Conservation (phyloP, 108 stramenopile species). For the Nitzschia sp. region DNA sequence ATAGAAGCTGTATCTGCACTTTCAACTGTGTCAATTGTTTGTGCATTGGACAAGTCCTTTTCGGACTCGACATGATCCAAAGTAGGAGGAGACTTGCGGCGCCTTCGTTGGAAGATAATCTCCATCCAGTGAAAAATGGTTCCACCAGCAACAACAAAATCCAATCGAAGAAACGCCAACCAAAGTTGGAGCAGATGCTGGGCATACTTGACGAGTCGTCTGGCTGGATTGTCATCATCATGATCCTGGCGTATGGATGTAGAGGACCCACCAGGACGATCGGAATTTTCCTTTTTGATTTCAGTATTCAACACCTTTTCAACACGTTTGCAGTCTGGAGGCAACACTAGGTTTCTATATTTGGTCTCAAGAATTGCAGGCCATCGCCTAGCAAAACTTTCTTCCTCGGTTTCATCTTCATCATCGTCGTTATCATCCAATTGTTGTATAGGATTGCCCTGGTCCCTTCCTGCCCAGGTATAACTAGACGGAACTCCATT, state of each 20-base stretch:
- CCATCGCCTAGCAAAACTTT: constrained; percentile 68
- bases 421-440: constrained; percentile 19
- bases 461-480: not conserved
- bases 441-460: not conserved
- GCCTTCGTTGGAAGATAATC: too few relatives aligned
- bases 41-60: too few relatives aligned
- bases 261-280: too few relatives aligned
- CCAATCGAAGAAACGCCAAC: constrained; percentile 38
- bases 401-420: constrained; percentile 60
- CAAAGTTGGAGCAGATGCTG: constrained; percentile 36
- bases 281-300: too few relatives aligned
- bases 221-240: constrained; percentile 44
- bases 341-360: constrained; percentile 61
- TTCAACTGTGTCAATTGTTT: too few relatives aligned
- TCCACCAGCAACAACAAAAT: constrained; percentile 43
- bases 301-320: constrained; percentile 40
- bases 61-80: too few relatives aligned
- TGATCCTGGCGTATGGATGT: not conserved
- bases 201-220: constrained; percentile 36
- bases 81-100: too few relatives aligned
- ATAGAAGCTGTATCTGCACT: too few relatives aligned
- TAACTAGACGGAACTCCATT: not conserved
- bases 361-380: constrained; percentile 43
- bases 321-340: constrained; percentile 70
- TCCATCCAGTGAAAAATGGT: constrained; percentile 50